Conservation (phyloP, 371 early-diverging fungal species). For the Mucor irregularis region DNA sequence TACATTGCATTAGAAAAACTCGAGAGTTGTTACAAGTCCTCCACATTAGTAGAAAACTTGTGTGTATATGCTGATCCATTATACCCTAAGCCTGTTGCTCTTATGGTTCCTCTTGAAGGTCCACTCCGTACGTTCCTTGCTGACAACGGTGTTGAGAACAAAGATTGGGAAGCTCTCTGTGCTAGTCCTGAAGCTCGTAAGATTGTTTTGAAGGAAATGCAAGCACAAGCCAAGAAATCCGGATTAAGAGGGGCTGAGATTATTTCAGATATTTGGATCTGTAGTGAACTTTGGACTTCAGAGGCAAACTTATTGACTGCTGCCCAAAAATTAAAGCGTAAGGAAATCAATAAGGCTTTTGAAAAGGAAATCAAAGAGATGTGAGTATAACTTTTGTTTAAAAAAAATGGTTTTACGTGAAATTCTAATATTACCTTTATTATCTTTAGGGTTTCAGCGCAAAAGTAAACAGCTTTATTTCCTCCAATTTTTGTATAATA, state of each 20-base stretch:
- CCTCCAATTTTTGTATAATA: no score
- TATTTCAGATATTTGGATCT: constrained; percentile 68
- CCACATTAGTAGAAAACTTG: constrained; percentile 74
- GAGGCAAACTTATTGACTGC: constrained; percentile 86
- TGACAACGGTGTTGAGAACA: constrained; percentile 24
- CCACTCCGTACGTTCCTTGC: constrained; percentile 30
- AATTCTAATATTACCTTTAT: no score
- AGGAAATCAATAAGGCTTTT: constrained; percentile 65
- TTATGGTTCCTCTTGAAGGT: constrained; percentile 71
- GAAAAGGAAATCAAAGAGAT: constrained; percentile 57
- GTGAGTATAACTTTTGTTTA: constrained; percentile 49
- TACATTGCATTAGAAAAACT: constrained; percentile 98
- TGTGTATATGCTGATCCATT: constrained; percentile 85
- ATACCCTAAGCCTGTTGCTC: constrained; percentile 66
- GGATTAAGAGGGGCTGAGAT: constrained; percentile 78
- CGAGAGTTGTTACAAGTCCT: constrained; percentile 89
- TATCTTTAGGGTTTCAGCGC: no score
- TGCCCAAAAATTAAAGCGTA: constrained; percentile 89
- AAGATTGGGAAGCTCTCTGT: constrained; percentile 37
- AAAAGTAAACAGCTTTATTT: no score
- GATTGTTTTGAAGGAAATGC: constrained; percentile 19
- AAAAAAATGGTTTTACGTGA: no score
- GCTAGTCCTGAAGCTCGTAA: constrained; percentile 15
- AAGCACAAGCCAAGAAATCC: constrained; percentile 30
- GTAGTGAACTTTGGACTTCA: constrained; percentile 84